phyloP scores from a whole-genome alignment of 2,329 filamentous ascomycete species.

The Magnaporthiopsis poae region DNA sequence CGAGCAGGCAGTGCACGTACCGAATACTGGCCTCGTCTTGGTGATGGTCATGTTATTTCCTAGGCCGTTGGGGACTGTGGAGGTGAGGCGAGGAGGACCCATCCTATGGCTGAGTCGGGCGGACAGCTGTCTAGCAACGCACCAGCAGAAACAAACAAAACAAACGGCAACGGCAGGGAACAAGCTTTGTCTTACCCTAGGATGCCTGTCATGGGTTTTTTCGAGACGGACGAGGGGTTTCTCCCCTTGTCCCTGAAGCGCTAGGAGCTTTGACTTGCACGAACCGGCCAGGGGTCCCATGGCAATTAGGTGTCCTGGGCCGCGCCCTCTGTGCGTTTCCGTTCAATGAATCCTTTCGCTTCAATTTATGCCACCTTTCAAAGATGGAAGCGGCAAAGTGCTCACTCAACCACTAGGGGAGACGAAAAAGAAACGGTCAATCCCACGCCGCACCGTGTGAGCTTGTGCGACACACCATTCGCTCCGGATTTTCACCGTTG shows the following conservation, averaged over 20 bases:
- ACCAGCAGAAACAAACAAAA: background rate
- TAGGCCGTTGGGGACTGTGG: background rate
- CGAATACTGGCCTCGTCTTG: background rate
- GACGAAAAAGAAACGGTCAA: background rate
- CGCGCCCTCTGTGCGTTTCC: background rate
- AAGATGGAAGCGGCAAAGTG: background rate
- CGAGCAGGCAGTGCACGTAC: background rate
- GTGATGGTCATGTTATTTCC: background rate
- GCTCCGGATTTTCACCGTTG: background rate
- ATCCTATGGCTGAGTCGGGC: background rate
- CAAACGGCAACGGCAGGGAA: background rate
- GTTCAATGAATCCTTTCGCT: background rate
- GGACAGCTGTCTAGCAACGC: background rate
- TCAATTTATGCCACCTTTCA: background rate
- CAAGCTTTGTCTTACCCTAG: background rate
- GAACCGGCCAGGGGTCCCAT: background rate
- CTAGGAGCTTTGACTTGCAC: background rate
- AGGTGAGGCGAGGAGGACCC: no score
- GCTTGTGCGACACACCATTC: background rate
- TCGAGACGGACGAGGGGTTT: background rate
- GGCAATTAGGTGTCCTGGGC: background rate
- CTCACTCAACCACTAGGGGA: no score
- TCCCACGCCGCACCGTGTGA: background rate
- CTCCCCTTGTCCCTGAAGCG: background rate
- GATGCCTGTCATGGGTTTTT: constrained; percentile 1